A percentile compares a stretch with the other conserved stretches of the same genome.
These are phyloP conservation scores for Lasiodiplodia citricola DNA, from an alignment of 2,329 filamentous ascomycete species.

Conservation along the genomic window DNA sequence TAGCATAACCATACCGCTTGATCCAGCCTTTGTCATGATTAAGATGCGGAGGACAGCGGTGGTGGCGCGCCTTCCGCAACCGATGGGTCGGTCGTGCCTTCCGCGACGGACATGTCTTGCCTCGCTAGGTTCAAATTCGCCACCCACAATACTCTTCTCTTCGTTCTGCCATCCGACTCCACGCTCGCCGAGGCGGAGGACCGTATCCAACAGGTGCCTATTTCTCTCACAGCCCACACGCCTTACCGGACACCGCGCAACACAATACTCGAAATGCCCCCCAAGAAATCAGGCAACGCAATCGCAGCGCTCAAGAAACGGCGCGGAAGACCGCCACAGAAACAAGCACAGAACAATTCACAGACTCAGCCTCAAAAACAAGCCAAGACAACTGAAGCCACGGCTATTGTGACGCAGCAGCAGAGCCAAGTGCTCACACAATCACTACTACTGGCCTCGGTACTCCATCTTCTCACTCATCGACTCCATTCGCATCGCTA, in stretches of 20 bases:
- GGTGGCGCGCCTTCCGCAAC: background rate
- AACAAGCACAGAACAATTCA: conserved; percentile 35
- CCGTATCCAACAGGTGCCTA: background rate
- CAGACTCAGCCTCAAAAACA: conserved; percentile 34
- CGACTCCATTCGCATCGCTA: background rate
- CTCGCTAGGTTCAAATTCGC: background rate
- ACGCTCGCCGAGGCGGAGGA: background rate
- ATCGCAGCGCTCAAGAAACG: background rate
- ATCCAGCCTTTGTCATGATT: background rate
- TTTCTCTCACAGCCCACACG: too few relatives aligned
- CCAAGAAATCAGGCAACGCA: background rate
- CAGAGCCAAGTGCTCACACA: conserved; percentile 56
- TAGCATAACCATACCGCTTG: background rate
- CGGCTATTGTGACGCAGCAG: conserved; percentile 39
- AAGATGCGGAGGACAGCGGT: background rate
- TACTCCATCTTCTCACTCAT: conserved; percentile 33
- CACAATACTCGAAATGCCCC: background rate
- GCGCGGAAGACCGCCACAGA: background rate
- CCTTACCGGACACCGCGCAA: background rate
- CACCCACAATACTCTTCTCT: background rate
- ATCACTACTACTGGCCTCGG: conserved; percentile 54
- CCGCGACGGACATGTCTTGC: background rate
- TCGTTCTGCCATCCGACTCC: background rate
- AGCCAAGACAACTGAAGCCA: conserved; percentile 36
- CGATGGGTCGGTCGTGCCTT: background rate